Evolutionary conservation across 2,329 filamentous ascomycete genomes (phyloP), one percentile per base, ranked within the genome.

Genomic region (Calonectria hongkongensis): DNA sequence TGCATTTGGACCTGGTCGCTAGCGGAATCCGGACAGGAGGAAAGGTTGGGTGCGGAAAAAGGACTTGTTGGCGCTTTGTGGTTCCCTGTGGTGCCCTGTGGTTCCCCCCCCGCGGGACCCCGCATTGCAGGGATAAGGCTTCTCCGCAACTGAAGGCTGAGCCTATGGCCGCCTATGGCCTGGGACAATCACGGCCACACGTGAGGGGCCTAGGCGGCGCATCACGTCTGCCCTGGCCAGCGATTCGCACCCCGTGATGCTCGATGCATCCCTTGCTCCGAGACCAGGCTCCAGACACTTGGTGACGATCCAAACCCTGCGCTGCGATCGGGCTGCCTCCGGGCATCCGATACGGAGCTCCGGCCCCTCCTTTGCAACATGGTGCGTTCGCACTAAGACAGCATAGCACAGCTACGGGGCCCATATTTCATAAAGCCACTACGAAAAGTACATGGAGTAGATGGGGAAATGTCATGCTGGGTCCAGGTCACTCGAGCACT

Each of bases 351-450:
- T n/a, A 60, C 54, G 36, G 54, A 41, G 54, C 25, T 41, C 33
- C 54, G 54, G 54, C 54, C 54, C 54, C 54, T 60, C 54, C 15
- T 25, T 9, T 41, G 54, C 13, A 41, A 60, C 54, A 41, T 60
- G 54, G 54, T 60, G 54, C 21, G 54, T 60, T 60, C 33, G 54
- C 54, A 60, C 54, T 60, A 60, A 25, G 54, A 60, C 54, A 41
- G 33, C 54, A 39, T 18, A 58, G 45, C 45, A 48, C 45, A 25
- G 54, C 54, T 36, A 43, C 54, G 21, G 54, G 54, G 7, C 54
- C 54, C 54, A 60, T 60, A 60, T 60, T 60, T 60, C 54, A 60
- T 60, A 60, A 60, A 60, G 54, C 54, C 27, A 60, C 33, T 25
- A 60, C 54, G 54, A 60, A 60, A 60, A 39, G 36, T 60, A 60